Conservation (phyloP, 75 land plant genomes). For the Cunninghamia lanceolata region DNA sequence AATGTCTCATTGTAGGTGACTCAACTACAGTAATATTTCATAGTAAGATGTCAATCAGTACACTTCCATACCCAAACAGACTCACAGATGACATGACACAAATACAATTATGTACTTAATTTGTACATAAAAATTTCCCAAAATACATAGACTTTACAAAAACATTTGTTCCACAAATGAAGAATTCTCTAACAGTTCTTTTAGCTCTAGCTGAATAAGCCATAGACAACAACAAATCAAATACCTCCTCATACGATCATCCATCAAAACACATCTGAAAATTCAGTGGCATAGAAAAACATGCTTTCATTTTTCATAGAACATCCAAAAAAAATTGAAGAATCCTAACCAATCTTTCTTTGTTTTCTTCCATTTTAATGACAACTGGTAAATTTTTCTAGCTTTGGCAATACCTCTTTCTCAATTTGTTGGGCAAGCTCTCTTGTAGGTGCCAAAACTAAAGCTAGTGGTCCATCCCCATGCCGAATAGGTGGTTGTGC, state of each 20-base stretch:
- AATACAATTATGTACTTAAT: neutral
- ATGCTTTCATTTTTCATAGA: neutral
- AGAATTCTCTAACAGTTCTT: neutral
- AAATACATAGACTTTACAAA: neutral
- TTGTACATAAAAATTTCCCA: neutral
- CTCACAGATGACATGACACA: neutral
- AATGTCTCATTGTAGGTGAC: neutral
- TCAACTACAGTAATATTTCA: neutral
- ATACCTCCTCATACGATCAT: neutral
- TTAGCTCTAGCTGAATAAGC: neutral
- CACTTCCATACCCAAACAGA: neutral
- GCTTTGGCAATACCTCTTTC: slow-evolving; percentile 42
- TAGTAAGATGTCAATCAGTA: neutral
- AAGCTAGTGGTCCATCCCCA: slow-evolving; percentile 77
- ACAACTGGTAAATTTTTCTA: neutral
- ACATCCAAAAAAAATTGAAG: neutral
- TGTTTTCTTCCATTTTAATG: neutral
- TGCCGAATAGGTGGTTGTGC: slow-evolving; percentile 61
- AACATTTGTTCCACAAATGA: neutral
- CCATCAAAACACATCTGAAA: neutral
- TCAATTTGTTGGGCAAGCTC: slow-evolving; percentile 89
- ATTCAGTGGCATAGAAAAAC: neutral
- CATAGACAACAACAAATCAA: slow-evolving; percentile 1
- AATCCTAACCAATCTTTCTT: neutral
- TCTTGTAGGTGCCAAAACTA: slow-evolving; percentile 78